These are phyloP conservation scores for Wallacemonas sp. DNA, from an alignment of 208 protist species.

Conservation along the genomic window DNA sequence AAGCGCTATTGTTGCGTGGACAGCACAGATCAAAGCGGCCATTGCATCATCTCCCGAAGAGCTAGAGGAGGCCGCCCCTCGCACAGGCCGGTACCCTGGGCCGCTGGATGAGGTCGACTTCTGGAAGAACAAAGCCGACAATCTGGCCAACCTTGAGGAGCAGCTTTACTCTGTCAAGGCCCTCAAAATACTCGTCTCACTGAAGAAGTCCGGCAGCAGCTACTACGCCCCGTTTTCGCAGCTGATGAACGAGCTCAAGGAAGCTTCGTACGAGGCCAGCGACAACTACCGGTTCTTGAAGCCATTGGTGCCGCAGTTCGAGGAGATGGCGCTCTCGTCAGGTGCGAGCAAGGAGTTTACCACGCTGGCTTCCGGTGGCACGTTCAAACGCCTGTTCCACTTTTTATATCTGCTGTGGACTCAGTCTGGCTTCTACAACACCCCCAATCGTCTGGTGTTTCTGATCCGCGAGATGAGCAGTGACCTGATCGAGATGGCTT, in stretches of 20 bases:
- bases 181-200: slow-evolving; percentile 90
- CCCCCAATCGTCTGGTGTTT: slow-evolving; percentile 88
- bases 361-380: slow-evolving; percentile 71
- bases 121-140: slow-evolving; percentile 94
- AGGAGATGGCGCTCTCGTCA: slow-evolving; percentile 64
- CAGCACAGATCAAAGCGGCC: slow-evolving; percentile 89
- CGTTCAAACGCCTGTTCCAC: slow-evolving; percentile 92
- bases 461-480: slow-evolving; percentile 96
- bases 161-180: slow-evolving; percentile 93
- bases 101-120: slow-evolving; percentile 95
- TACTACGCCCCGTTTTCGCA: slow-evolving; percentile 89
- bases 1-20: slow-evolving; percentile 93
- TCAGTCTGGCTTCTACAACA: slow-evolving; percentile 94
- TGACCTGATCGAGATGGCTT: slow-evolving; percentile 92
- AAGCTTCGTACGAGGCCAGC: slow-evolving; percentile 78
- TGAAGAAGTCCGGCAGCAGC: slow-evolving; percentile 90
- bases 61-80: slow-evolving; percentile 62
- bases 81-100: slow-evolving; percentile 75
- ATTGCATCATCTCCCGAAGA: slow-evolving; percentile 88
- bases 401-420: slow-evolving; percentile 94
- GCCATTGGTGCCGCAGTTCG: slow-evolving; percentile 84
- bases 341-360: slow-evolving; percentile 70
- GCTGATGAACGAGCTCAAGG: slow-evolving; percentile 89
- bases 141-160: slow-evolving; percentile 91
- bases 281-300: slow-evolving; percentile 94